phyloP scores from a whole-genome alignment of 352 stramenopile species.

The Elongisporangium prolatum region DNA sequence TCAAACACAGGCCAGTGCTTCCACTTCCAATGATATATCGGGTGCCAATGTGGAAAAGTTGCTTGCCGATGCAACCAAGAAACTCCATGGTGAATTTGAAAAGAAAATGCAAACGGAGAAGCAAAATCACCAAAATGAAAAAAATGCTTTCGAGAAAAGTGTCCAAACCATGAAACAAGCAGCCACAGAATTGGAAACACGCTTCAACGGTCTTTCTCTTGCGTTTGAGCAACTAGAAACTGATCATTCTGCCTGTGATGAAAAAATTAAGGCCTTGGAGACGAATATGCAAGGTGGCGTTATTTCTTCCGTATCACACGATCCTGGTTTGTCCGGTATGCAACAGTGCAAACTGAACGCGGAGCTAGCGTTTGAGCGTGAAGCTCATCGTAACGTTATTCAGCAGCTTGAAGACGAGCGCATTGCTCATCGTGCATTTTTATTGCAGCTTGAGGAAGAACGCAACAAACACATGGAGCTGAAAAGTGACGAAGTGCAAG shows the following conservation, averaged over 20 bases:
- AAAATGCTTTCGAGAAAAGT: conserved; percentile 23
- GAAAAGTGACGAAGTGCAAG: conserved; percentile 22
- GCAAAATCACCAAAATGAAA: conserved; percentile 26
- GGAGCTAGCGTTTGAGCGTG: conserved; percentile 31
- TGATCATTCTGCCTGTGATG: conserved; percentile 22
- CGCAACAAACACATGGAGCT: conserved; percentile 18
- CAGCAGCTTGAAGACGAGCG: conserved; percentile 11
- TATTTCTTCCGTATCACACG: background rate
- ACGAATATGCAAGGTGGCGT: background rate
- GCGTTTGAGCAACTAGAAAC: conserved; percentile 48
- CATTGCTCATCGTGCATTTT: conserved; percentile 13
- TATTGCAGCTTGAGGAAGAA: conserved; percentile 25
- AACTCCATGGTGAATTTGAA: conserved; percentile 2
- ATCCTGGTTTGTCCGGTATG: background rate
- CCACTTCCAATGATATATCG: background rate
- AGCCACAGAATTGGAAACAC: conserved; percentile 29
- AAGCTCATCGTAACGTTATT: conserved; percentile 16
- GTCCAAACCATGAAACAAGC: conserved; percentile 20
- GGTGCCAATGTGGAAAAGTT: background rate
- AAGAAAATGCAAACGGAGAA: conserved; percentile 2
- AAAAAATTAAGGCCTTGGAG: background rate
- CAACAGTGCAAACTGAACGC: conserved; percentile 17
- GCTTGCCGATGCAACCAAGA: conserved; percentile 1
- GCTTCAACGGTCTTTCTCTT: conserved; percentile 37
- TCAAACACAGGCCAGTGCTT: background rate